Evolutionary conservation across 495 filamentous ascomycete genomes (phyloP), one percentile per base, ranked within the genome.

Genomic region (Talaromyces ruber): DNA sequence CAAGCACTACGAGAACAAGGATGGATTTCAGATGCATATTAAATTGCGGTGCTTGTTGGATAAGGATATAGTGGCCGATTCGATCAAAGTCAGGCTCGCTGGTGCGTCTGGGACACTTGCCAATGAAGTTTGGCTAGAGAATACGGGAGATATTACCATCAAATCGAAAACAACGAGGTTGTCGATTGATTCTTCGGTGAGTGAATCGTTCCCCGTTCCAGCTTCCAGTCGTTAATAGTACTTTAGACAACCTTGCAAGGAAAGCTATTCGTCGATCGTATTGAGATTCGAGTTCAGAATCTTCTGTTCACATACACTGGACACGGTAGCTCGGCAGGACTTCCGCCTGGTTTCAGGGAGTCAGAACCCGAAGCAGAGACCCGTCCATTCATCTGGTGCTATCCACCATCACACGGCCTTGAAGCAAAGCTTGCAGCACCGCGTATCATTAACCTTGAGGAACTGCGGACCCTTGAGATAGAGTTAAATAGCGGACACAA

Each of bases 401-500:
- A 81, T 61, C 76, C 82, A 53, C 73, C 73, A 7, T 64, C 71
- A 16, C 67, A 79, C 22, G 75, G 76, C 4, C 75, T 87, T 8
- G 75, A 80, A 43, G 82, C 77, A 1, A 80, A 72, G 63, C 67
- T 84, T 8, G 73, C 72, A 59, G 68, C 72, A 6, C 75, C 78
- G 4, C 78, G 75, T 51, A 58, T 71, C 43, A 71, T 96, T 56
- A 86, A 91, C 64, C 82, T 98, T 5, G 90, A 94, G 67, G 82
- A 85, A 64, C 85, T 88, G 65, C 86, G 87, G 57, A 84, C 83
- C 9, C 72, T 97, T 5, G 88, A 96, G 63, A 73, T 99, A 52
- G 81, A 86, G 60, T 72, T 96, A 8, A 71, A 79, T 51, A 87
- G 85, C 47, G 93, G 93, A 26, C 86, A 86, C 80, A 97, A 98